These are phyloP conservation scores for Pseudocercospora fijiensis DNA, from an alignment of 2,329 filamentous ascomycete genomes.

Conservation along the genomic window DNA sequence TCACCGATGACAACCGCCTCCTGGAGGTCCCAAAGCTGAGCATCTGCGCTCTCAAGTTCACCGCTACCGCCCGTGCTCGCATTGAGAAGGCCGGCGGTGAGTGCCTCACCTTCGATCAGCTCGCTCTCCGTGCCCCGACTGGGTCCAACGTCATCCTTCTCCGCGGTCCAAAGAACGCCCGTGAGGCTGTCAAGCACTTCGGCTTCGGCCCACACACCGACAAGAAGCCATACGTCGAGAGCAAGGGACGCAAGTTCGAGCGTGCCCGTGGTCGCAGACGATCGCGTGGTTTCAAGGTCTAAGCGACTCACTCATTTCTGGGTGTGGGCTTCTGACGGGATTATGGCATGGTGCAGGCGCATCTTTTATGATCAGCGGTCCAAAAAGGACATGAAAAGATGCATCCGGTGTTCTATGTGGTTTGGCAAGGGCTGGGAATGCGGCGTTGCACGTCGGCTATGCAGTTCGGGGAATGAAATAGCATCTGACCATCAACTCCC, in stretches of 20 bases:
- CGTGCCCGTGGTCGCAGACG: slow-evolving; percentile 96
- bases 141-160: slow-evolving; percentile 96
- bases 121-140: slow-evolving; percentile 90
- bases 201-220: slow-evolving; percentile 96
- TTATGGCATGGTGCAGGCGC: slow-evolving; percentile 22
- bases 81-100: slow-evolving; percentile 93
- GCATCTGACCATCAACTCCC: slow-evolving; percentile 13
- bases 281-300: slow-evolving; percentile 99
- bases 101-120: slow-evolving; percentile 92
- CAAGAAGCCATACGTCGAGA: slow-evolving; percentile 98
- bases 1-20: slow-evolving; percentile 97
- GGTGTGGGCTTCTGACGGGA: slow-evolving; percentile 15
- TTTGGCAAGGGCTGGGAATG: slow-evolving; percentile 17
- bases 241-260: slow-evolving; percentile 99
- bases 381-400: slow-evolving; percentile 18
- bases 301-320: slow-evolving; percentile 48
- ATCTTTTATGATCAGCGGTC: slow-evolving; percentile 15
- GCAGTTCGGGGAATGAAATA: slow-evolving; percentile 28
- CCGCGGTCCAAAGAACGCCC: slow-evolving; percentile 95
- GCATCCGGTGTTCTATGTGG: slow-evolving; percentile 11
- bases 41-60: slow-evolving; percentile 94
- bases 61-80: slow-evolving; percentile 88
- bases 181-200: slow-evolving; percentile 99
- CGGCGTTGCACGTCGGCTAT: slow-evolving; percentile 18
- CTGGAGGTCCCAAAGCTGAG: slow-evolving; percentile 87